Evolutionary conservation across 169 alveolate genomes (phyloP), one percentile per base, ranked within the genome.

Genomic region (Perkinsus chesapeaki): DNA sequence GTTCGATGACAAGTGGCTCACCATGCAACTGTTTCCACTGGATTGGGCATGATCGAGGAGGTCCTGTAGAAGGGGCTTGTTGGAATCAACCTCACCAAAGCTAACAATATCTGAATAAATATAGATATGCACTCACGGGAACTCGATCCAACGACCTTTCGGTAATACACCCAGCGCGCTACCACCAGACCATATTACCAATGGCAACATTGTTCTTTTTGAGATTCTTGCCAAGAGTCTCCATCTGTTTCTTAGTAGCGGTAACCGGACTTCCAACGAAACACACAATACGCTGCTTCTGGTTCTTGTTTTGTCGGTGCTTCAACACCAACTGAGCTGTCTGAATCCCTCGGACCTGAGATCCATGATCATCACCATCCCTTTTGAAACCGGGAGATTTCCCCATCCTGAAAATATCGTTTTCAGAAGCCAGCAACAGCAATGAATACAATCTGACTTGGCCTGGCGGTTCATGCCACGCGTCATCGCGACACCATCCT

Each of bases 191-290:
- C 82, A 91, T 12, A 91, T 34, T 91, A 91, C 92, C 92, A 16
- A 99, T 93, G 34, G 99, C 97, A 0, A 99, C 99, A 93, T 98
- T 98, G 95, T 98, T 98, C 94, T 98, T 98, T 95, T 98, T 98
- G 91, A 99, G 94, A 39, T 96, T 95, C 73, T 98, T 98, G 39
- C 99, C 99, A 10, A 98, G 97, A 39, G 95, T 96, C n/a, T 93
- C 97, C 72, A 97, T 94, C 93, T 96, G 97, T 92, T 96, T 97
- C 38, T 91, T 95, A 91, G 96, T 92, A 39, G 73, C 93, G 20
- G 31, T 19, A 92, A 96, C 91, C 9, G 99, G 99, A 93, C 99
- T 98, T 9, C 99, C 99, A 23, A 99, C 98, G 93, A 99, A 98
- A 91, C 98, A 97, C 36, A 99, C 96, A 48, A 99, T 98, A 94